Percentiles rank a stretch among this genome's conserved stretches.
Conservation (phyloP, 805 yeast genomes). For the Starmerella roubikii region DNA sequence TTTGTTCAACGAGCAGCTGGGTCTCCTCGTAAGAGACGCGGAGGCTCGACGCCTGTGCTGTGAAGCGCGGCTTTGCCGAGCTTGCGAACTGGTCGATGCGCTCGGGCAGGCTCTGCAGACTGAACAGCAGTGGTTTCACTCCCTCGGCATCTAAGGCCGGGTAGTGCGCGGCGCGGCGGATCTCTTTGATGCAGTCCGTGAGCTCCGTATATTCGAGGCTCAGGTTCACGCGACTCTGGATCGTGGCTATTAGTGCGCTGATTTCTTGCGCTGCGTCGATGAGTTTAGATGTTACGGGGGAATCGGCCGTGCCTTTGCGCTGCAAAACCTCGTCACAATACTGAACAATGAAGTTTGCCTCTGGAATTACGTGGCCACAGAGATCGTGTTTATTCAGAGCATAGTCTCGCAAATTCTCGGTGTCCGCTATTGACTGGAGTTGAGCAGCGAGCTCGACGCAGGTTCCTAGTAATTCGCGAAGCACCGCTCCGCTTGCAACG, state of each 20-base stretch:
- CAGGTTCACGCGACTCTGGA: slow-evolving; percentile 1
- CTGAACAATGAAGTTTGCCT: slow-evolving; percentile 3
- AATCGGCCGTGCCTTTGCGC: slow-evolving; percentile 7
- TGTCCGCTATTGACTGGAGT: background rate
- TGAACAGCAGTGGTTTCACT: slow-evolving; percentile 2
- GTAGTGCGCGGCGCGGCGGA: background rate
- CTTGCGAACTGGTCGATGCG: slow-evolving; percentile 6
- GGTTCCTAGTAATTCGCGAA: slow-evolving; percentile 5
- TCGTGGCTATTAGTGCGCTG: slow-evolving; percentile 2
- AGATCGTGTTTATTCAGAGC: slow-evolving; percentile 1
- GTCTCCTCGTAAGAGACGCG: background rate
- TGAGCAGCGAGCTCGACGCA: slow-evolving; percentile 1
- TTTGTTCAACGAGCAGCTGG: background rate
- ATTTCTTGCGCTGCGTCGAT: slow-evolving; percentile 5
- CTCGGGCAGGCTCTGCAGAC: slow-evolving; percentile 8
- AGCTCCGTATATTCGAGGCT: slow-evolving; percentile 10
- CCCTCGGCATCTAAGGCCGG: background rate
- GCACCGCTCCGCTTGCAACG: slow-evolving; percentile 7
- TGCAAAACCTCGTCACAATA: slow-evolving; percentile 4
- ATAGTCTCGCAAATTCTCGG: slow-evolving; percentile 1
- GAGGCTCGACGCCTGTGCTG: slow-evolving; percentile 3
- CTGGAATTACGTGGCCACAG: slow-evolving; percentile 4
- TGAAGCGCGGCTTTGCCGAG: slow-evolving; percentile 1
- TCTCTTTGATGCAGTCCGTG: too few relatives aligned
- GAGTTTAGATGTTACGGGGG: slow-evolving; percentile 10